A percentile compares a stretch with the other conserved stretches of the same genome.
Conservation (phyloP, 1,284 basidiomycete genomes). For the Phellopilus nigrolimitatus region DNA sequence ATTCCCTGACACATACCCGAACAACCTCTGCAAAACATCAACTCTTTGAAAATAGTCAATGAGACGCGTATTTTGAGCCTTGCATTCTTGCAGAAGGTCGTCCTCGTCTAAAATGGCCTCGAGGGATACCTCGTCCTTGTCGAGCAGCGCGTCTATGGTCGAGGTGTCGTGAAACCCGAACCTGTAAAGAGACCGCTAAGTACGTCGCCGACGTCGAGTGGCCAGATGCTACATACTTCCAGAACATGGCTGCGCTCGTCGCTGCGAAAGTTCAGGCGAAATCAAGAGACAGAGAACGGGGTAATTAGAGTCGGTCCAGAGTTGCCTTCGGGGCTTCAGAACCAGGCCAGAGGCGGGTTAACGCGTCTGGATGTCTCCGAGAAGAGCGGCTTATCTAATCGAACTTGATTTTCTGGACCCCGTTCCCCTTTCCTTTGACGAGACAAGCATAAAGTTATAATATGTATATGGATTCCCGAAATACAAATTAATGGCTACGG, state of each 20-base stretch:
- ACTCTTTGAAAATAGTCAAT: conserved; percentile 81
- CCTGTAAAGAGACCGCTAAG: conserved; percentile 37
- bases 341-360: not conserved
- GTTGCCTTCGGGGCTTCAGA: not conserved
- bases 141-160: conserved; percentile 75
- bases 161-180: conserved; percentile 84
- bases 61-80: conserved; percentile 86
- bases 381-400: not conserved
- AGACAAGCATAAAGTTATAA: not conserved
- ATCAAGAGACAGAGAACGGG: not conserved
- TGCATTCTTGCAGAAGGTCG: conserved; percentile 93
- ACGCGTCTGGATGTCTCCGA: too few species aligned
- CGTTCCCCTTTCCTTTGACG: not conserved
- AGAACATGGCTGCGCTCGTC: conserved; percentile 33
- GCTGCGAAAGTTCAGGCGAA: not conserved
- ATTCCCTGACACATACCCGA: conserved; percentile 82
- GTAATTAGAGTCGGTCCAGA: not conserved
- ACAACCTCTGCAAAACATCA: conserved; percentile 73
- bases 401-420: not conserved
- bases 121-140: conserved; percentile 79
- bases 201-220: not conserved
- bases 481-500: not conserved
- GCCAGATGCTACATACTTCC: conserved; percentile 32
- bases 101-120: conserved; percentile 94
- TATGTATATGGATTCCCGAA: not conserved